Evolutionary conservation across 2,329 filamentous ascomycete genomes (phyloP).

Genomic region (Fusarium pseudoanthophilum): DNA sequence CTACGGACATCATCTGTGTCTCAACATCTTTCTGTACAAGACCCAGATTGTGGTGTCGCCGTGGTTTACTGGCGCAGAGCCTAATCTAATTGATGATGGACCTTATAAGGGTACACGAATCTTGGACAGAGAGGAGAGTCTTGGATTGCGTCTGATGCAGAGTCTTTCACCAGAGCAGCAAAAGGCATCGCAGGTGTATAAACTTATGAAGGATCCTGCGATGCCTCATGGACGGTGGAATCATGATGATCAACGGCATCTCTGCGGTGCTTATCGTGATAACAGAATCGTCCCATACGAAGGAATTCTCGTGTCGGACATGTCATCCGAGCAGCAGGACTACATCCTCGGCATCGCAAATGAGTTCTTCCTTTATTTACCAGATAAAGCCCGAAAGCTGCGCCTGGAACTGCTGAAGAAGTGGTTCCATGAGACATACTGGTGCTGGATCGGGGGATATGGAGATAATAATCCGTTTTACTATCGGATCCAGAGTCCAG

Average conservation of each 20-base stretch:
- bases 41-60: constrained; percentile 75
- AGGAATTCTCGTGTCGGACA: constrained; percentile 66
- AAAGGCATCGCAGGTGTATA: constrained; percentile 65
- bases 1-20: constrained; percentile 82
- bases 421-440: constrained; percentile 77
- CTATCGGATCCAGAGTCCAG: constrained; percentile 80
- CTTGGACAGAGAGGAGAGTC: constrained; percentile 69
- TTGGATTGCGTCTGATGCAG: constrained; percentile 78
- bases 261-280: constrained; percentile 82
- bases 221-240: constrained; percentile 81
- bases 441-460: constrained; percentile 80
- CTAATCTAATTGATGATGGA: constrained; percentile 76
- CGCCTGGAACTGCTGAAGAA: constrained; percentile 64
- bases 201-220: constrained; percentile 67
- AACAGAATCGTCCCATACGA: constrained; percentile 82
- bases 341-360: constrained; percentile 50
- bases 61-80: constrained; percentile 84
- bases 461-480: constrained; percentile 78
- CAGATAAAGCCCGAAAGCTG: constrained; percentile 61
- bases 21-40: constrained; percentile 75
- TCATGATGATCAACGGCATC: constrained; percentile 80
- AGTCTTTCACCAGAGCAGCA: constrained; percentile 59
- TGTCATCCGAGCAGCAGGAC: constrained; percentile 56
- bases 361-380: constrained; percentile 77
- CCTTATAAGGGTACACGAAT: constrained; percentile 72